Evolutionary conservation across 331 rosid species (phyloP).

Genomic region (Malus hybrid): DNA sequence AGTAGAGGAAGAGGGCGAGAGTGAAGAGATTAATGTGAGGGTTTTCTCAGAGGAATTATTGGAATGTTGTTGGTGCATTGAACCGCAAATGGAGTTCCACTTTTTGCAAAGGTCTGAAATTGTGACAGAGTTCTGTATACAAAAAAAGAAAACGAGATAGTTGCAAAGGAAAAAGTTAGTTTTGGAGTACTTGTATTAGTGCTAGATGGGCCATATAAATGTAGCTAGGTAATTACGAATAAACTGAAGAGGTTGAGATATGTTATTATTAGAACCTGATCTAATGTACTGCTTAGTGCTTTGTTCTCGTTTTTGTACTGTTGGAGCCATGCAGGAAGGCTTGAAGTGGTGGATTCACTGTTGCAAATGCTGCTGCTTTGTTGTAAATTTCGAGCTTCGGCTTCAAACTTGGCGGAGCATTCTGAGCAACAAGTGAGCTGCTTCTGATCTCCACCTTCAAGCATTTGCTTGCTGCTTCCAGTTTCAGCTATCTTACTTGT

Average conservation of each 20-base stretch:
- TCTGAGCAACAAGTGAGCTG: conserved; percentile 39
- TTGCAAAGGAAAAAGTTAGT: conserved; percentile 23
- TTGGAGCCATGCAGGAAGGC: conserved; percentile 99
- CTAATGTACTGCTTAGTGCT: conserved; percentile 21
- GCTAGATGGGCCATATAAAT: neutral
- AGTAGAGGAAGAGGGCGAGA: conserved; percentile 64
- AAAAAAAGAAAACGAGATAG: conserved; percentile 8
- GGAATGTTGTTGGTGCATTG: conserved; percentile 44
- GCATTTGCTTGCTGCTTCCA: conserved; percentile 18
- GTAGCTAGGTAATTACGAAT: neutral
- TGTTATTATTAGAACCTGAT: conserved; percentile 48
- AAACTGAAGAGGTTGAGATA: neutral
- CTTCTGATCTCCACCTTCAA: conserved; percentile 25
- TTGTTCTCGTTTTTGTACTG: conserved; percentile 69
- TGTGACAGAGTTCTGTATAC: conserved; percentile 47
- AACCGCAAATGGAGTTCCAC: conserved; percentile 65
- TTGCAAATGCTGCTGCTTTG: conserved; percentile 38
- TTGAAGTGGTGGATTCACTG: conserved; percentile 54
- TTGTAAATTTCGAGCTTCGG: conserved; percentile 53
- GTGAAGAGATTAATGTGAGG: conserved; percentile 45
- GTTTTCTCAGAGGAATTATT: conserved; percentile 42
- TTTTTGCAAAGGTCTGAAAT: conserved; percentile 64
- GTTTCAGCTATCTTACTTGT: conserved; percentile 36
- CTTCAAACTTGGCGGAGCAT: conserved; percentile 46
- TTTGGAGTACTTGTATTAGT: conserved; percentile 16